Base-by-base conservation (phyloP, 306 rosid species). In the Quercus agrifolia region DNA sequence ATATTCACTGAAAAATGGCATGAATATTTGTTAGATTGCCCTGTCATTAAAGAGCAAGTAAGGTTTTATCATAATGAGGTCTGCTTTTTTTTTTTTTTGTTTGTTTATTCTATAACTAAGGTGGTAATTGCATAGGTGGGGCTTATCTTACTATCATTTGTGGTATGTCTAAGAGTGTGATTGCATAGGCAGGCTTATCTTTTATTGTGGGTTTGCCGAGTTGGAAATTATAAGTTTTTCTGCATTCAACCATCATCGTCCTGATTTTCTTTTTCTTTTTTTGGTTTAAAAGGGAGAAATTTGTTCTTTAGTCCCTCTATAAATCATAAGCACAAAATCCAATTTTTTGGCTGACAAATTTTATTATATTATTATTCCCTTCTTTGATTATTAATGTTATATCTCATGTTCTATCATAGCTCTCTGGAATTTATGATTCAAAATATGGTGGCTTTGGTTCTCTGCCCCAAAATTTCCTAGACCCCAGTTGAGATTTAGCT, bases 401-500 rank as follows among this genome's bases (percentile, higher is more conserved):
- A 62, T 64, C 61, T 74, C 69, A 68, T 75, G 44, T 35, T 70
- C 63, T 80, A 41, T 64, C 82, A 35, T 78, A 92, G 99, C 97
- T 94, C 85, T 91, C 93, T 38, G 81, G 56, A 85, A 87, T 85
- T 80, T 94, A 90, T 68, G 99, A 94, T 85, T 79, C 93, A 15
- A 81, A 87, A 74, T 91, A 58, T 66, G 99, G 99, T 75, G 99
- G 97, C 38, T 94, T 94, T 83, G 97, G 97, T 58, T 92, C 46
- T 41, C 97, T 73, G 93, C 94, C 68, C 97, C 99, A 1, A 94
- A 94, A 87, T 94, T 94, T 87, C 97, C 99, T 5, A 86, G 97
- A 87, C 99, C 99, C 99, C 99, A 18, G 99, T 94, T 58, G 99
- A 94, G 94, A 81, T 86, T 67, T 91, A 87, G 79, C 83, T 92